Evolutionary conservation across 2,329 filamentous ascomycete genomes (phyloP), one percentile per base, ranked within the genome.

Genomic region (Conoideocrella luteorostrata): DNA sequence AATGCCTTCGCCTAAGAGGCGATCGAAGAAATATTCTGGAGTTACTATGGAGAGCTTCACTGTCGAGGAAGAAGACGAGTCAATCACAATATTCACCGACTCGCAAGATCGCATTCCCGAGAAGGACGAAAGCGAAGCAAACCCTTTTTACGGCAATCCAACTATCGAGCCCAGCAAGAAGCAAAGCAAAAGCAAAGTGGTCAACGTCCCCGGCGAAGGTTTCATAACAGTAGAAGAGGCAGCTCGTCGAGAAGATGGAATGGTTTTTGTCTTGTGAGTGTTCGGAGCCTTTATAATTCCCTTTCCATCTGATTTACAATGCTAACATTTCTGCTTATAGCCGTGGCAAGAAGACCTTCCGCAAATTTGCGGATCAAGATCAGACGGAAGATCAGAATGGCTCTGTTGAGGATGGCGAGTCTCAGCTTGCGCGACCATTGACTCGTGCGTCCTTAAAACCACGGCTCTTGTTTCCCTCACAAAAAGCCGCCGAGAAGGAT

Each of bases 251-350:
- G 75, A 82, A 4, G 84, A 91, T 60, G 87, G 87, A 47, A 74
- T 88, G 57, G 69, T 89, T 48, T 88, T 82, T 55, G 75, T 82
- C 11, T 91, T 91, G 85, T 89, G 74, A 75, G 85, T 82, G n/a
- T 29, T 26, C 24, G 21, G 17, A 23, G 5, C 17, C 12, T 18
- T 15, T 28, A 12, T 15, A 7, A 11, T 17, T 12, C 11, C n/a
- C 10, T 32, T 34, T 20, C 33, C 4, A 3, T 24, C 29, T 37
- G 3, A n/a, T 15, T n/a, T 4, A 11, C 11, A 17, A 36, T 21
- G 32, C 43, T 47, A 26, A 47, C 22, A 3, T 46, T 39, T 38
- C n/a, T n/a, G n/a, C n/a, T 40, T 43, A 18, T 48, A 89, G 85
- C 71, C 87, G 87, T 55, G 87, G 87, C 60, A 88, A 85, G 70